Percentiles rank a stretch among this genome's conserved stretches.
Evolutionary conservation across 108 stramenopile genomes (phyloP).

Genomic region (Bacterosira constricta): DNA sequence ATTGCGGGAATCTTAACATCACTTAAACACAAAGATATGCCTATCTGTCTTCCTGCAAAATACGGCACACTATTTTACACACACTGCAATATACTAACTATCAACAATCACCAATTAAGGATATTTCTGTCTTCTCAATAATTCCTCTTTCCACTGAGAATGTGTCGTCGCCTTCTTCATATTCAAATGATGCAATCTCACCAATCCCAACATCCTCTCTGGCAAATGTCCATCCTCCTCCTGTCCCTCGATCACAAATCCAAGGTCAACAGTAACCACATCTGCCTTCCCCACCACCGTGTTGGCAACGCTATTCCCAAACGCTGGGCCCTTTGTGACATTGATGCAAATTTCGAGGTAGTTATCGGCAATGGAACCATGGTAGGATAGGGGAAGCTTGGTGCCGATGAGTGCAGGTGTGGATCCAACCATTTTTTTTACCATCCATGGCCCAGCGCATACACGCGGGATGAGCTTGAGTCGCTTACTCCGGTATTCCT

Average conservation of each 20-base stretch:
- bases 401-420: slow-evolving; percentile 58
- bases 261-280: slow-evolving; percentile 52
- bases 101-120: background rate
- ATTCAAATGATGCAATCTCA: slow-evolving; percentile 53
- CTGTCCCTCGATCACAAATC: slow-evolving; percentile 53
- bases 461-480: slow-evolving; percentile 54
- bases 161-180: slow-evolving; percentile 44
- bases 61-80: too few species aligned
- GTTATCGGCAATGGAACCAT: slow-evolving; percentile 46
- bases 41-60: too few species aligned
- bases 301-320: slow-evolving; percentile 54
- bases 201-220: slow-evolving; percentile 47
- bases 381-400: slow-evolving; percentile 50
- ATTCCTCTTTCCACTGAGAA: slow-evolving; percentile 37
- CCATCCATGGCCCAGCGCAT: slow-evolving; percentile 49
- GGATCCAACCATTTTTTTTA: slow-evolving; percentile 60
- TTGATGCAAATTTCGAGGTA: slow-evolving; percentile 54
- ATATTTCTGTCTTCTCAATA: background rate
- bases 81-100: too few species aligned
- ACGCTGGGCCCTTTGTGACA: slow-evolving; percentile 50
- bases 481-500: slow-evolving; percentile 39
- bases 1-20: too few species aligned
- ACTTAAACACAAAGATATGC: too few species aligned
- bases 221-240: slow-evolving; percentile 43
- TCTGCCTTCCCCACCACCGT: slow-evolving; percentile 52